Evolutionary conservation across 176 grass and related monocot genomes (phyloP).

Genomic region (Musa acuminata): DNA sequence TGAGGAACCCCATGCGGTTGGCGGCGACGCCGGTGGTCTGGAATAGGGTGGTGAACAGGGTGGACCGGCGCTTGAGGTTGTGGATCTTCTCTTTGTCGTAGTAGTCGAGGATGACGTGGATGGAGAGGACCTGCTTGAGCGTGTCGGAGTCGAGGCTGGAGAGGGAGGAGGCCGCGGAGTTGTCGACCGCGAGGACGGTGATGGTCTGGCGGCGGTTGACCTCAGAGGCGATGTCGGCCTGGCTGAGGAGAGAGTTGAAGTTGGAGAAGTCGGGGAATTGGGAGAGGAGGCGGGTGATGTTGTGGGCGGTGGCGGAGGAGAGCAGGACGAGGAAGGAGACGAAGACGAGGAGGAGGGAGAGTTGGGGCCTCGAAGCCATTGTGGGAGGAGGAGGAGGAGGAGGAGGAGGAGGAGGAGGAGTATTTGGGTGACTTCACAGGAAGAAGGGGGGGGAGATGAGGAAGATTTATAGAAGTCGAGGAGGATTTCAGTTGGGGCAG

Average conservation of each 20-base stretch:
- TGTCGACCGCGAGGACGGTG: constrained; percentile 8
- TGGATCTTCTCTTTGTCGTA: constrained; percentile 24
- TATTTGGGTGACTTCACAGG: neutral
- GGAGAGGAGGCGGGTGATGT: neutral
- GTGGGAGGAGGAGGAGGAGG: no score
- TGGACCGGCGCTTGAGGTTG: neutral
- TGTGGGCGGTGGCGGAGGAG: neutral
- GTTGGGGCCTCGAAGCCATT: neutral
- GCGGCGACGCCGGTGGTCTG: constrained; percentile 22
- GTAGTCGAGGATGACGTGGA: constrained; percentile 37
- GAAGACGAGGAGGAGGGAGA: neutral
- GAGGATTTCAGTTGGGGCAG: no score
- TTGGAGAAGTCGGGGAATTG: neutral
- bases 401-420: no score
- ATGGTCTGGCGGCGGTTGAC: constrained; percentile 1
- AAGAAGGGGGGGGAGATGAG: neutral
- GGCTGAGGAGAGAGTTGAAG: neutral
- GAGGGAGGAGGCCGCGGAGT: constrained; percentile 1
- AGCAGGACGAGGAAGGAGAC: neutral
- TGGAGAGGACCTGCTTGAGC: constrained; percentile 11
- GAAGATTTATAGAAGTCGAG: neutral
- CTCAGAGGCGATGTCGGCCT: neutral
- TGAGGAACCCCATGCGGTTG: constrained; percentile 22
- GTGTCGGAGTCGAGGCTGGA: constrained; percentile 15
- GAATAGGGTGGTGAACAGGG: constrained; percentile 30